These are phyloP conservation scores for Pseudocercospora fuligena DNA, from an alignment of 2,329 filamentous ascomycete species.

Conservation along the genomic window DNA sequence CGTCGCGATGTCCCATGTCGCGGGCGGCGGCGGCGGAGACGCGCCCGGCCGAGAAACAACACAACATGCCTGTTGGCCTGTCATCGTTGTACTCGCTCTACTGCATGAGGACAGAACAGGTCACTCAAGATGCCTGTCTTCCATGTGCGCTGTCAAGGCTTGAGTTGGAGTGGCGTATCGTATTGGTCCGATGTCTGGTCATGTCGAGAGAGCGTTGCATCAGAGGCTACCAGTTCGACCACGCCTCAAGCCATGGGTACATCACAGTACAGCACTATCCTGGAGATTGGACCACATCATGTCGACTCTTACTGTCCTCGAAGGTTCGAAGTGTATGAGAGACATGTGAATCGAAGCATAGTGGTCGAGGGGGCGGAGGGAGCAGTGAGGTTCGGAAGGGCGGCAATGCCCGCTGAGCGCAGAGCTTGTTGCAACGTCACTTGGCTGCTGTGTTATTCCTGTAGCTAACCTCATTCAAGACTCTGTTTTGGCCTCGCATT, in stretches of 20 bases:
- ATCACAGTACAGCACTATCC: not conserved
- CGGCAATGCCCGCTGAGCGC: not conserved
- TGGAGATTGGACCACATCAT: not conserved
- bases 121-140: not conserved
- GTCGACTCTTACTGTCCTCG: not conserved
- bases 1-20: not conserved
- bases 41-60: slow-evolving; percentile 1
- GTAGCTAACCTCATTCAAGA: slow-evolving; percentile 7
- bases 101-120: not conserved
- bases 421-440: slow-evolving; percentile 7
- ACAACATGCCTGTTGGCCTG: not conserved
- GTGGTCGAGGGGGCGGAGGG: not conserved
- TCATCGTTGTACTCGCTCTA: not conserved
- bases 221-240: not conserved
- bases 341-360: not conserved
- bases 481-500: not conserved
- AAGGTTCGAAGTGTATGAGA: not conserved
- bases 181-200: not conserved
- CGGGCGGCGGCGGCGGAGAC: not conserved
- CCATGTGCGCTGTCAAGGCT: not conserved
- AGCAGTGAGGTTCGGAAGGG: not conserved
- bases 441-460: not conserved
- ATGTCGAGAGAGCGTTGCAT: not conserved
- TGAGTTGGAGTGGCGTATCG: not conserved
- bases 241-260: not conserved